Percentiles rank a stretch among this genome's conserved stretches.
Conservation (phyloP, 2,329 filamentous ascomycete species). For the Clonostachys chloroleuca region DNA sequence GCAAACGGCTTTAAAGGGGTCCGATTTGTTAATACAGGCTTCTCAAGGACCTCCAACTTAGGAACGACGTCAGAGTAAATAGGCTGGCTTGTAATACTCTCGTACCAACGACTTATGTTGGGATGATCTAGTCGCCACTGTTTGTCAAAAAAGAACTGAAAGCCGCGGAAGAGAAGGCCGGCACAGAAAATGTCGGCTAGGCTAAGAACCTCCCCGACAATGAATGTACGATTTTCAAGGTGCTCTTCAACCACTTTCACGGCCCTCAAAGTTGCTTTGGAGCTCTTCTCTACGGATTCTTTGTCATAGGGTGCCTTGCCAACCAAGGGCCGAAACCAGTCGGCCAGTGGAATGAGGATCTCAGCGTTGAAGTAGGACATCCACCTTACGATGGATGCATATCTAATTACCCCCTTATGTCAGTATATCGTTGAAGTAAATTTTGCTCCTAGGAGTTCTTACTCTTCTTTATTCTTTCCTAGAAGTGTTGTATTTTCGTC, state of each 20-base stretch:
- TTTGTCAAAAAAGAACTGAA: conserved; percentile 93
- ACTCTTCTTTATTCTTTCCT: conserved; percentile 99
- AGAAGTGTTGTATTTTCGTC: conserved; percentile 99
- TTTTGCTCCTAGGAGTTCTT: conserved; percentile 21
- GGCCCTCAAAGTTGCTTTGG: conserved; percentile 64
- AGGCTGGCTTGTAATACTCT: conserved; percentile 87
- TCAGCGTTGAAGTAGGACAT: conserved; percentile 94
- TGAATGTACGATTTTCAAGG: conserved; percentile 88
- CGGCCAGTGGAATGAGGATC: conserved; percentile 66
- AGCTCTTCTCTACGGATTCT: conserved; percentile 81
- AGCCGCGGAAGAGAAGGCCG: conserved; percentile 76
- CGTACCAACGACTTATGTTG: conserved; percentile 87
- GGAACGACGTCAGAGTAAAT: conserved; percentile 78
- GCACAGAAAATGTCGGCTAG: conserved; percentile 88
- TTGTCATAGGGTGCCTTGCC: conserved; percentile 91
- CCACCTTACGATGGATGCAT: conserved; percentile 97
- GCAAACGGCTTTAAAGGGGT: conserved; percentile 69
- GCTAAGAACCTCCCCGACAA: conserved; percentile 94
- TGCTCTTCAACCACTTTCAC: conserved; percentile 77
- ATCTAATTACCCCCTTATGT: conserved; percentile 36
- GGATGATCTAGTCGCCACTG: conserved; percentile 78
- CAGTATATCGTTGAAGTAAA: conserved; percentile 6
- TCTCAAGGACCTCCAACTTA: conserved; percentile 75
- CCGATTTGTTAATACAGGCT: conserved; percentile 66
- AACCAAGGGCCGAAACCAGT: conserved; percentile 82